Evolutionary conservation across 495 filamentous ascomycete genomes (phyloP).

Genomic region (Daldinia decipiens): DNA sequence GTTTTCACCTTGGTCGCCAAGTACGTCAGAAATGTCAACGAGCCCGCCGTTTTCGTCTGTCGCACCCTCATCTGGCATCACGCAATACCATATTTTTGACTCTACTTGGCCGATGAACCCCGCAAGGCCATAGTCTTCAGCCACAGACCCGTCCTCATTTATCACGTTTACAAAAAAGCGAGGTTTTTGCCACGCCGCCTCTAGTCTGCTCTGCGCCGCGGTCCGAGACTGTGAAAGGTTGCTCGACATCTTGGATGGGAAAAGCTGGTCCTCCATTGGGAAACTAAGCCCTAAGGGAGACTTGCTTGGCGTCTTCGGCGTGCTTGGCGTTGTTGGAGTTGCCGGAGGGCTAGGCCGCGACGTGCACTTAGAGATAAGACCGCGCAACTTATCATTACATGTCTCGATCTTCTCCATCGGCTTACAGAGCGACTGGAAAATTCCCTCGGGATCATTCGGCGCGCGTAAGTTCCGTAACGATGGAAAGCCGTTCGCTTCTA

Average conservation of each 20-base stretch:
- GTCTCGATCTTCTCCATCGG: constrained; percentile 57
- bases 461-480: constrained; percentile 72
- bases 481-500: constrained; percentile 76
- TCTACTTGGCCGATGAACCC: constrained; percentile 68
- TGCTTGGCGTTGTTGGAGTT: constrained; percentile 42
- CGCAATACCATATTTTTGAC: constrained; percentile 66
- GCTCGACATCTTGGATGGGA: constrained; percentile 51
- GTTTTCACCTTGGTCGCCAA: constrained; percentile 57
- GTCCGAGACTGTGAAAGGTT: constrained; percentile 62
- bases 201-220: constrained; percentile 67
- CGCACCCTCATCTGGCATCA: constrained; percentile 67
- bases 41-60: constrained; percentile 65
- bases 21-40: constrained; percentile 63
- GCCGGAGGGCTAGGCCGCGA: constrained; percentile 38
- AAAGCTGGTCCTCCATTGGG: constrained; percentile 45
- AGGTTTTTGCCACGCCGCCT: constrained; percentile 62
- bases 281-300: constrained; percentile 41
- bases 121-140: constrained; percentile 61
- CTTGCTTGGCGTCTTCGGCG: constrained; percentile 44
- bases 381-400: constrained; percentile 51
- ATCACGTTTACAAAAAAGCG: constrained; percentile 63
- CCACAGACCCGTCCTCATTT: constrained; percentile 58
- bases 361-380: constrained; percentile 46
- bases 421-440: constrained; percentile 75
- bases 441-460: constrained; percentile 77